Evolutionary conservation across 139 green algal genomes (phyloP).

Genomic region (Trebouxia sp.): DNA sequence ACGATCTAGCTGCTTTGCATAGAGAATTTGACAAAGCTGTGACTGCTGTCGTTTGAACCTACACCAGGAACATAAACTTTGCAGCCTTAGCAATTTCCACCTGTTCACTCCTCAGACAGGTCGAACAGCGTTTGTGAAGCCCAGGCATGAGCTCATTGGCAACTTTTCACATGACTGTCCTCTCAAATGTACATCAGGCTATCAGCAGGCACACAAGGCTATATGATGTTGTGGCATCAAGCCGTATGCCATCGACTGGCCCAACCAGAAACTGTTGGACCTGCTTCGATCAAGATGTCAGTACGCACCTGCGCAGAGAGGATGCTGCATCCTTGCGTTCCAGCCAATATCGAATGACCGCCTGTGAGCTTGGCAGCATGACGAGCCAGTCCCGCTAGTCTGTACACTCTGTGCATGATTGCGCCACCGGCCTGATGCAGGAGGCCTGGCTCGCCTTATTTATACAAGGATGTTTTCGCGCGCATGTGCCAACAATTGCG

Average conservation of each 20-base stretch:
- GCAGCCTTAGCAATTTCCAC: neutral
- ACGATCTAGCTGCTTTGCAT: neutral
- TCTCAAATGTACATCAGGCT: too few species aligned
- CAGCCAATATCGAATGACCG: neutral
- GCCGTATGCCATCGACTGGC: too few species aligned
- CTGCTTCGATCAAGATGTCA: too few species aligned
- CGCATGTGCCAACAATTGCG: neutral
- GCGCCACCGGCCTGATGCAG: neutral
- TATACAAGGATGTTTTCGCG: neutral
- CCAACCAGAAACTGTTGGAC: too few species aligned
- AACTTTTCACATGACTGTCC: too few species aligned
- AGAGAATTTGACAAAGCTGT: neutral
- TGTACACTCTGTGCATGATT: neutral
- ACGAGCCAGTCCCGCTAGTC: slow-evolving; percentile 12
- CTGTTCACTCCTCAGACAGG: too few species aligned
- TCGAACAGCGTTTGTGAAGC: too few species aligned
- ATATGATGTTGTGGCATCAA: too few species aligned
- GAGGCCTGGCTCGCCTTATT: neutral
- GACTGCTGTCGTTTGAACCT: neutral
- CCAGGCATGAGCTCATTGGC: too few species aligned
- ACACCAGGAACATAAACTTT: neutral
- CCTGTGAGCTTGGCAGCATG: neutral
- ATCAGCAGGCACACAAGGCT: too few species aligned
- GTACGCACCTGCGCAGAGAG: neutral
- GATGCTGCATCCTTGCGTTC: neutral